Base-by-base conservation (phyloP, 73 alveolate genomes). In the Stentor roeselii region DNA sequence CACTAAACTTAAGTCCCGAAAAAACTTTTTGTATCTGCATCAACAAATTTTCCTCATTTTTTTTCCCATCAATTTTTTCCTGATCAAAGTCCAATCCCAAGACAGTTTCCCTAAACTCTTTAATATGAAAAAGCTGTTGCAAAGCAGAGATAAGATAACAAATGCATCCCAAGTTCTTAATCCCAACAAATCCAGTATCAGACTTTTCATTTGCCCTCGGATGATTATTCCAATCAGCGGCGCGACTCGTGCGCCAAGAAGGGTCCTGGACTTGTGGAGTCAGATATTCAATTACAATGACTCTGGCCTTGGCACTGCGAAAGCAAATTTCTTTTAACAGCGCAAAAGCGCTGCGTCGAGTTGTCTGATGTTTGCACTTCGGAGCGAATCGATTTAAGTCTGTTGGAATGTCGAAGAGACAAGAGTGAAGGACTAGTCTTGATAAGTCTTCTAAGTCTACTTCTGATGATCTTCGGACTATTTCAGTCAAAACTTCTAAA, bases 101-200 rank as follows among this genome's bases (percentile, higher is more conserved):
- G 6, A 89, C 87, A 39, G 87, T 86, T 42, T 59, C 60, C 40
- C 95, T 83, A 31, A 89, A 89, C 4, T 60, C 84, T 11, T 97
- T 96, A 35, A 94, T 88, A 96, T 94, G 92, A 87, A 87, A 97
- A 61, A 97, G 93, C 86, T 97, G 96, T 85, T 97, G 95, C 50
- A 97, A 85, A 38, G 95, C 78, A 38, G 99, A 88, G 84, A 95
- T 97, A 98, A 96, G 90, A 80, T 97, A 97, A 86, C 99, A 97
- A 35, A 98, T 97, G 50, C 98, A 95, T 39, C 99, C 98, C 11
- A 92, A 90, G 82, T 89, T 89, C 67, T 60, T 83, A 34, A 89
- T 61, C 11, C 94, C 94, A 38, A 89, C 94, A 59, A 78, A 89
- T n/a, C 91, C 94, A 38, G 93, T 42, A 58, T 78, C 83, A 36